These are phyloP conservation scores for Colletotrichum gloeosporioides DNA, from an alignment of 2,329 filamentous ascomycete species.

Conservation along the genomic window DNA sequence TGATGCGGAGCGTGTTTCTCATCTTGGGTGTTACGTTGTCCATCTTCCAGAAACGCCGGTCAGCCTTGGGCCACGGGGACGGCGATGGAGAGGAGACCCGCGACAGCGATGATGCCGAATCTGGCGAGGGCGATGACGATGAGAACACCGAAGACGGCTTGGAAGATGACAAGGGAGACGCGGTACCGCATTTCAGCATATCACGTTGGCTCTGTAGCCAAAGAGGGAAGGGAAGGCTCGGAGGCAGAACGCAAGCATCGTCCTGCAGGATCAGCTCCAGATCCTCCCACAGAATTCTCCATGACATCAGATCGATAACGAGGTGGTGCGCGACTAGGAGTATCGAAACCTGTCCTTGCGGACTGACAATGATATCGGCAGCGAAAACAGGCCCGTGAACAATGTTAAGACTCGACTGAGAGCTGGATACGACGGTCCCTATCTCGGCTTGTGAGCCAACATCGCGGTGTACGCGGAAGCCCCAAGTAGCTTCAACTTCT, in stretches of 20 bases:
- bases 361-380: not conserved
- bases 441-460: not conserved
- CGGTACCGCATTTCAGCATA: not conserved
- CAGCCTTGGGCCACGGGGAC: not conserved
- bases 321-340: not conserved
- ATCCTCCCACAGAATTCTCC: not conserved
- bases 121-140: not conserved
- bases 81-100: not conserved
- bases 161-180: not conserved
- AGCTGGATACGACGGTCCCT: not conserved
- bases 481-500: no score
- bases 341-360: not conserved
- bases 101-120: not conserved
- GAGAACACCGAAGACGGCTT: not conserved
- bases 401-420: not conserved
- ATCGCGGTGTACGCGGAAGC: not conserved
- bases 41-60: not conserved
- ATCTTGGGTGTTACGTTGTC: not conserved
- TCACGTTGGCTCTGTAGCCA: not conserved
- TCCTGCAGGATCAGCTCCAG: not conserved
- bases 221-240: not conserved
- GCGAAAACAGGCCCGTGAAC: not conserved
- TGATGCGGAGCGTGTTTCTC: not conserved
- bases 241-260: not conserved
- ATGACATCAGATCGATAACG: not conserved